Percentiles rank a stretch among this genome's conserved stretches.
Conservation (phyloP, 106 monocot genomes). For the Dendrobium nobile region DNA sequence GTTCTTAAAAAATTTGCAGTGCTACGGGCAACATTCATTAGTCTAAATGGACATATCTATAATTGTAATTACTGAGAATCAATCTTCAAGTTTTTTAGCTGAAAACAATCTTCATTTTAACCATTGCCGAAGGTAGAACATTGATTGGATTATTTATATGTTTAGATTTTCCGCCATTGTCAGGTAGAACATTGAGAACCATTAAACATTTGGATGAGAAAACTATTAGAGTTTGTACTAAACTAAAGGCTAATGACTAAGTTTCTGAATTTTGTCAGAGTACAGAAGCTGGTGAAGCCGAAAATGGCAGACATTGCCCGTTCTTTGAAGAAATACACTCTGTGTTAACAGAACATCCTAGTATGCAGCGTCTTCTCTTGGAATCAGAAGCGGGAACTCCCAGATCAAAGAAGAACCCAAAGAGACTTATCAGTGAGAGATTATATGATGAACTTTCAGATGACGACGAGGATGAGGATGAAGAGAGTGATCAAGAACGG, state of each 20-base stretch:
- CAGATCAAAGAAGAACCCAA: constrained; percentile 57
- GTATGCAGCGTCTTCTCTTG: constrained; percentile 72
- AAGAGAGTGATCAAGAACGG: constrained; percentile 53
- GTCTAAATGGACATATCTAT: background rate
- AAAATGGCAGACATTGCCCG: constrained; percentile 72
- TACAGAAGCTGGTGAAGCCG: constrained; percentile 81
- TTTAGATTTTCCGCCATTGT: no score
- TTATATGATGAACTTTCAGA: constrained; percentile 63
- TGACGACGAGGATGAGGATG: constrained; percentile 41
- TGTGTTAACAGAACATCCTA: constrained; percentile 71
- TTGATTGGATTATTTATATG: no score
- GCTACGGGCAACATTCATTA: no score
- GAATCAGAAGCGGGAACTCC: constrained; percentile 54
- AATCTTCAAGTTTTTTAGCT: background rate
- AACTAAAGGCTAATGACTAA: background rate
- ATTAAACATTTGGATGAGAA: background rate
- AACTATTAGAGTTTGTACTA: background rate
- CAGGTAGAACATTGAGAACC: background rate
- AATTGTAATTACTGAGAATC: background rate
- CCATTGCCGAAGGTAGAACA: background rate
- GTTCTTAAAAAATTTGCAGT: no score
- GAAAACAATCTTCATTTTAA: background rate
- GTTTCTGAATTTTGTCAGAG: constrained; percentile 29
- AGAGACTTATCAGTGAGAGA: constrained; percentile 41
- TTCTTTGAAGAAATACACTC: constrained; percentile 93